A percentile compares a stretch with the other conserved stretches of the same genome.
Evolutionary conservation across 1,139 yeast species (phyloP).

Genomic region (Eremothecium gossypii): DNA sequence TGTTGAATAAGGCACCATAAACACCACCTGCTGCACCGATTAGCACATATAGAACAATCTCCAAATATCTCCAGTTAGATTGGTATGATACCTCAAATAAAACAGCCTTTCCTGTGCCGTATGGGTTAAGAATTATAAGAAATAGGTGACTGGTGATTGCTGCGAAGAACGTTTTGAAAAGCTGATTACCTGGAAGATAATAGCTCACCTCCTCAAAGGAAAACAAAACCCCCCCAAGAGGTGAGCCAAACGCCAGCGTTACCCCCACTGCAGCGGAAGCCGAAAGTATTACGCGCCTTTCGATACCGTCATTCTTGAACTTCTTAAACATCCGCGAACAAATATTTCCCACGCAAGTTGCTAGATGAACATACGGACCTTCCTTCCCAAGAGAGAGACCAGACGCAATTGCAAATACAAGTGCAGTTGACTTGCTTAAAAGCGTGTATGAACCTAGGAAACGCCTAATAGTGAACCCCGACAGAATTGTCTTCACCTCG

Average conservation of each 20-base stretch:
- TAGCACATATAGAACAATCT: conserved; percentile 39
- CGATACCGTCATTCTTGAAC: conserved; percentile 42
- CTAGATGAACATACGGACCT: conserved; percentile 65
- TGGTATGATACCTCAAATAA: conserved; percentile 47
- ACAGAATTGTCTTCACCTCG: conserved; percentile 47
- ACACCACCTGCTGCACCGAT: conserved; percentile 52
- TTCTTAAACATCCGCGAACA: conserved; percentile 43
- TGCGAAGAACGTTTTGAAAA: conserved; percentile 52
- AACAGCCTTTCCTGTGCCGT: conserved; percentile 56
- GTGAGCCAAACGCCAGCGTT: conserved; percentile 62
- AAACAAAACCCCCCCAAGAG: conserved; percentile 60
- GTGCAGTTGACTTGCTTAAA: conserved; percentile 41
- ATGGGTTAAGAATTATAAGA: conserved; percentile 49
- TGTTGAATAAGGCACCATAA: conserved; percentile 48
- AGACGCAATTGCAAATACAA: conserved; percentile 54
- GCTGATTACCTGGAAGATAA: conserved; percentile 48
- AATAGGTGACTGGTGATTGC: conserved; percentile 51
- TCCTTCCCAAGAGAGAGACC: conserved; percentile 63
- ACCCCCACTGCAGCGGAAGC: conserved; percentile 66
- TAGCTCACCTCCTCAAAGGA: conserved; percentile 58
- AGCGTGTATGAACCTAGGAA: conserved; percentile 50
- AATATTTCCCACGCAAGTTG: conserved; percentile 58
- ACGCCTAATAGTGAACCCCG: conserved; percentile 47
- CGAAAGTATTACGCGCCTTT: conserved; percentile 49
- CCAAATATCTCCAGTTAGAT: conserved; percentile 47